Evolutionary conservation across 2,329 filamentous ascomycete genomes (phyloP).

Genomic region (Trichophaea hybrida): DNA sequence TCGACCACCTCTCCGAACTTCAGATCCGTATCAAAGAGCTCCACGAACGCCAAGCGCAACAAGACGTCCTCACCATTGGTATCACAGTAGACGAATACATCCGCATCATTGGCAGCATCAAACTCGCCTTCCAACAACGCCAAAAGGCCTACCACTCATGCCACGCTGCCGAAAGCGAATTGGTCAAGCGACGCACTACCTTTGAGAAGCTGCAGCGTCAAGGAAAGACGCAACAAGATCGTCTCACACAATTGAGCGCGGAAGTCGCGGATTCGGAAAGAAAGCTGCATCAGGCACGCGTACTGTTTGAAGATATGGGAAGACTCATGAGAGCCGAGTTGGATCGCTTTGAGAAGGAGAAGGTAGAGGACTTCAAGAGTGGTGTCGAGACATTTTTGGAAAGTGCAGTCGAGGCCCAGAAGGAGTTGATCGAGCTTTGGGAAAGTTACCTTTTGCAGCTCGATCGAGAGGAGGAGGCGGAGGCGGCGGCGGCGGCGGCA

Average conservation of each 20-base stretch:
- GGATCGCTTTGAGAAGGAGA: conserved; percentile 88
- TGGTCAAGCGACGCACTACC: conserved; percentile 47
- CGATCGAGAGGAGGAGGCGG: conserved; percentile 73
- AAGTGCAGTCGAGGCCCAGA: conserved; percentile 93
- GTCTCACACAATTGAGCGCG: conserved; percentile 77
- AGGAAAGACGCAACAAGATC: conserved; percentile 89
- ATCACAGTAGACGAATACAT: conserved; percentile 99
- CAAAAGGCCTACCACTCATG: conserved; percentile 94
- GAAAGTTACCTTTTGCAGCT: conserved; percentile 95
- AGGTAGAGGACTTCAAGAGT: conserved; percentile 98
- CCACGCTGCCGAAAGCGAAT: conserved; percentile 78
- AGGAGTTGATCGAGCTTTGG: conserved; percentile 96
- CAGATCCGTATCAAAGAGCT: conserved; percentile 89
- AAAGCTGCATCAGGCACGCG: conserved; percentile 74
- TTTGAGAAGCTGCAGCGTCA: conserved; percentile 67
- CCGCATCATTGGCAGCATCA: conserved; percentile 84
- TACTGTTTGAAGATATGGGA: conserved; percentile 96
- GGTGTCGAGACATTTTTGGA: conserved; percentile 96
- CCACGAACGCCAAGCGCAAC: conserved; percentile 91
- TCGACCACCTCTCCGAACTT: conserved; percentile 83
- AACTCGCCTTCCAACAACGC: conserved; percentile 78
- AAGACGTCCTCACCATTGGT: conserved; percentile 87
- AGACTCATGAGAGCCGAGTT: conserved; percentile 79
- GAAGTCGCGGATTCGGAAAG: conserved; percentile 92
- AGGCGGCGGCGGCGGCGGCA: neutral